phyloP scores from a whole-genome alignment of 805 yeast species.

The Nematodospora valgi region DNA sequence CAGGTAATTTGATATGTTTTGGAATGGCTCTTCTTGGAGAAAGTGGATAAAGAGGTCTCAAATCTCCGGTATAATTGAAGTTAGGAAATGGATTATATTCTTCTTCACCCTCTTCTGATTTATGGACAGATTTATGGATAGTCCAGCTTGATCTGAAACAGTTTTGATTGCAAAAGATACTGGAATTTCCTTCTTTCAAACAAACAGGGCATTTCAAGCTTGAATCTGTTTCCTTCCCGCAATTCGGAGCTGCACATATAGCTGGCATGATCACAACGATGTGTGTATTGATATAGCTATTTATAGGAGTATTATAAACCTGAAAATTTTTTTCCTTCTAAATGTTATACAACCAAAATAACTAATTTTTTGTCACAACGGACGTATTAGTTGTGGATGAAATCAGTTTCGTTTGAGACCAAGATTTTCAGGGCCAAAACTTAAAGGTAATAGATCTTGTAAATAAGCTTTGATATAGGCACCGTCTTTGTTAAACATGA shows the following conservation, averaged over 20 bases:
- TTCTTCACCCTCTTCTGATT: conserved; percentile 46
- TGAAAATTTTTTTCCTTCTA: conserved; percentile 1
- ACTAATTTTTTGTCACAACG: too few species aligned
- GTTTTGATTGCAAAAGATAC: conserved; percentile 74
- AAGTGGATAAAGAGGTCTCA: conserved; percentile 81
- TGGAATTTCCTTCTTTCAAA: conserved; percentile 61
- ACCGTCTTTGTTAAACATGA: conserved; percentile 65
- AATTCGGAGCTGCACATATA: conserved; percentile 72
- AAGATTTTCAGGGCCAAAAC: conserved; percentile 82
- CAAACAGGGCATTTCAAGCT: conserved; percentile 88
- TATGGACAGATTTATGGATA: conserved; percentile 73
- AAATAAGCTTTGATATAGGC: conserved; percentile 43
- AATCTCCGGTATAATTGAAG: conserved; percentile 66
- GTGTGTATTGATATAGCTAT: too few species aligned
- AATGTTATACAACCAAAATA: too few species aligned
- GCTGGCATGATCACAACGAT: conserved; percentile 14
- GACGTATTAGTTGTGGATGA: too few species aligned
- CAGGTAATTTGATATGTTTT: conserved; percentile 68
- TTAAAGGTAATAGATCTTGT: conserved; percentile 68
- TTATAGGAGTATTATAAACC: neutral
- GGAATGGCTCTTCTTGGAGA: conserved; percentile 71
- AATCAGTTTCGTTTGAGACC: too few species aligned
- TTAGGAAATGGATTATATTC: conserved; percentile 85
- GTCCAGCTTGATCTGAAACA: conserved; percentile 77
- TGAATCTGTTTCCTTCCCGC: conserved; percentile 79